Conservation (phyloP, 768 basidiomycete genomes). For the Naganishia antarctica region DNA sequence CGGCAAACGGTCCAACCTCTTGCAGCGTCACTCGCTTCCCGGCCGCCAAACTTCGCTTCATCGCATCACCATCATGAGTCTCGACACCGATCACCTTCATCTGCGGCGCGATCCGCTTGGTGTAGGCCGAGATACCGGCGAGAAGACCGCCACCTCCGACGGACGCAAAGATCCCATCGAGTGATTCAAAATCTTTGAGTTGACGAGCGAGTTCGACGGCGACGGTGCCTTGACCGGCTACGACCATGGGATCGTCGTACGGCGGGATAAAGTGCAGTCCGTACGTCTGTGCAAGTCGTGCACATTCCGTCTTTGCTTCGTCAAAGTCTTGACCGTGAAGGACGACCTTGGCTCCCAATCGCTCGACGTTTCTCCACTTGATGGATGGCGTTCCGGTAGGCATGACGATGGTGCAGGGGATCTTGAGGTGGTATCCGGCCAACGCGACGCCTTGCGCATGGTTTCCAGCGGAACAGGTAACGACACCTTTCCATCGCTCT, state of each 20-base stretch:
- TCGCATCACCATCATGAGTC: constrained; percentile 90
- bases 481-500: constrained; percentile 93
- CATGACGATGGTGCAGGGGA: constrained; percentile 99
- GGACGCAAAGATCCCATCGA: constrained; percentile 83
- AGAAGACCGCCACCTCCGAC: constrained; percentile 91
- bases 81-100: constrained; percentile 85
- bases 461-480: constrained; percentile 97
- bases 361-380: constrained; percentile 91
- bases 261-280: constrained; percentile 89
- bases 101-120: constrained; percentile 85
- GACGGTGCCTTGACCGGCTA: constrained; percentile 93
- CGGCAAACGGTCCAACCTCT: constrained; percentile 94
- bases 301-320: constrained; percentile 90
- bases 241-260: constrained; percentile 93
- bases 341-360: constrained; percentile 89
- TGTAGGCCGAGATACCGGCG: constrained; percentile 83
- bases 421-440: constrained; percentile 76
- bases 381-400: constrained; percentile 89
- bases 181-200: constrained; percentile 61
- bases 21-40: constrained; percentile 75
- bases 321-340: constrained; percentile 90
- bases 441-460: constrained; percentile 98
- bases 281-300: constrained; percentile 68
- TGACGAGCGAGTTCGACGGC: constrained; percentile 95
- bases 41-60: constrained; percentile 72